phyloP scores from a whole-genome alignment of 257 asterid species.

The Agastache rugosa region DNA sequence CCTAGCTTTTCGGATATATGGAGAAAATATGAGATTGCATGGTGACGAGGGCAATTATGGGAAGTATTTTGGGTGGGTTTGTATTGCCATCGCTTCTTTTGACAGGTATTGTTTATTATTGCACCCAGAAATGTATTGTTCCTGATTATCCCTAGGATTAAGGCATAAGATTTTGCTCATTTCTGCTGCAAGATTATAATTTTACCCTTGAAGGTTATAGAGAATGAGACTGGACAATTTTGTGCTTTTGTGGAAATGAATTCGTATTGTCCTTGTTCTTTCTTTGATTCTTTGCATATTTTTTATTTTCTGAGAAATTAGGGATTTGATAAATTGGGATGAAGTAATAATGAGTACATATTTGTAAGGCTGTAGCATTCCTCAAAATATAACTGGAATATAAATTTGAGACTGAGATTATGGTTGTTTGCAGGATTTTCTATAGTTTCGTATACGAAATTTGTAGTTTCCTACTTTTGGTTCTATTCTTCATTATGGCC shows the following conservation, averaged over 20 bases:
- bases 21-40: constrained; percentile 44
- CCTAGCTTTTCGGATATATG: constrained; percentile 15
- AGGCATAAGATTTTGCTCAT: constrained; percentile 12
- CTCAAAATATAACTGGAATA: not conserved
- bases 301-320: constrained; percentile 5
- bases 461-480: not conserved
- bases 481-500: not conserved
- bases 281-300: not conserved
- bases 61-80: constrained; percentile 64
- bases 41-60: constrained; percentile 56
- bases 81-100: constrained; percentile 78
- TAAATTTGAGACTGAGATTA: constrained; percentile 6
- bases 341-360: constrained; percentile 1
- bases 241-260: not conserved
- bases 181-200: constrained; percentile 24
- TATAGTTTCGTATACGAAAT: not conserved
- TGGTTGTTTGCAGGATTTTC: not conserved
- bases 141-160: constrained; percentile 12
- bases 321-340: constrained; percentile 7
- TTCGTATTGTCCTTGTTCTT: not conserved
- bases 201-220: not conserved
- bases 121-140: not conserved
- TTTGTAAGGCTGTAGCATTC: constrained; percentile 9
- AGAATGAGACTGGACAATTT: not conserved
- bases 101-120: constrained; percentile 50